Conservation (phyloP, 768 basidiomycete species). For the Chalciporus piperatus region DNA sequence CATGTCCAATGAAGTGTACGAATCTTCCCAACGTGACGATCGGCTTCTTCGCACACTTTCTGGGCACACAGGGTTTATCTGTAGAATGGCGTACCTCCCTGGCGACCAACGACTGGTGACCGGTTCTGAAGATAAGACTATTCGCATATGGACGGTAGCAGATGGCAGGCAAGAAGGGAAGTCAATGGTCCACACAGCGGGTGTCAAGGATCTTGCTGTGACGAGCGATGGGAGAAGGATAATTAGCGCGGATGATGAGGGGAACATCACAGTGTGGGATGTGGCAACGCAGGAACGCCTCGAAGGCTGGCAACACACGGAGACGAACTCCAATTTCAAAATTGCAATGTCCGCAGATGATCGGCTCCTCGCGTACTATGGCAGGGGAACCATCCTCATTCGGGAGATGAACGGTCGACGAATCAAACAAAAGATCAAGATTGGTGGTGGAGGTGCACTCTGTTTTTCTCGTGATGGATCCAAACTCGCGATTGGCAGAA, state of each 20-base stretch:
- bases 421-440: too few relatives aligned
- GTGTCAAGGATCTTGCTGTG: neutral
- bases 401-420: too few relatives aligned
- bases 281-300: neutral
- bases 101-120: neutral
- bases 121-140: neutral
- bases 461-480: neutral
- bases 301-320: too few relatives aligned
- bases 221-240: neutral
- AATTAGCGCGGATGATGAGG: neutral
- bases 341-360: neutral
- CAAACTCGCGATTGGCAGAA: constrained; percentile 3
- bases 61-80: too few relatives aligned
- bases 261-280: constrained; percentile 2
- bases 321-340: rapidly evolving
- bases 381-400: neutral
- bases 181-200: neutral
- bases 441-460: neutral
- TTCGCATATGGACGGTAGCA: neutral
- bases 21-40: too few relatives aligned
- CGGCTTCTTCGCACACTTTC: neutral
- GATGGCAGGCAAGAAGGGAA: neutral
- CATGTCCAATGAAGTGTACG: too few relatives aligned
- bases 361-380: neutral
- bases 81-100: too few relatives aligned